Percentiles rank a stretch among this genome's conserved stretches.
Conservation (phyloP, 495 filamentous ascomycete genomes). For the Trichocladium antarcticum region DNA sequence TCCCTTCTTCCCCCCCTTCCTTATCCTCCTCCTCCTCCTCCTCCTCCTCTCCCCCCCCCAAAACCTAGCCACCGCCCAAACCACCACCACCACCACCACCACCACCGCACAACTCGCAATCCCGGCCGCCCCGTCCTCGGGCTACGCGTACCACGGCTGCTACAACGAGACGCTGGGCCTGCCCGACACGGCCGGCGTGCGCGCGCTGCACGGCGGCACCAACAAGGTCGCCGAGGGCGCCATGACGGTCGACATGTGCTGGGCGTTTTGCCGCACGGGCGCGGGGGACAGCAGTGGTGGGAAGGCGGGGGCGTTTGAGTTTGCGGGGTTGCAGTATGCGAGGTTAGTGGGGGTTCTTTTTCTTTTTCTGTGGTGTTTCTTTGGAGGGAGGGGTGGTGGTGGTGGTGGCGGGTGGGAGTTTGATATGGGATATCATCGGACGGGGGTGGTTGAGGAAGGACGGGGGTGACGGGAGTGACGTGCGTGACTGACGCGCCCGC, state of each 20-base stretch:
- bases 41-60: neutral
- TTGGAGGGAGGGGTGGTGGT: neutral
- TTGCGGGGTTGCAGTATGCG: slow-evolving; percentile 40
- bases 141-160: slow-evolving; percentile 38
- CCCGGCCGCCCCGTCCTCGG: neutral
- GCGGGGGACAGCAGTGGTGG: neutral
- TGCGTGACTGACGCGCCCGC: no score
- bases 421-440: no score
- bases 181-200: slow-evolving; percentile 17
- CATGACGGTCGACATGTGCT: slow-evolving; percentile 37
- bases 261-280: slow-evolving; percentile 29
- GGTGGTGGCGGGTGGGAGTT: neutral
- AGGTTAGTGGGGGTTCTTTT: slow-evolving; percentile 22
- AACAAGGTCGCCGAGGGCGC: slow-evolving; percentile 17
- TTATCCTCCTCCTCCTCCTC: neutral
- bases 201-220: slow-evolving; percentile 28
- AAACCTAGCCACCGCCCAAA: neutral
- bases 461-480: neutral
- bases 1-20: neutral
- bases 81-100: neutral
- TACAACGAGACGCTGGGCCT: slow-evolving; percentile 38
- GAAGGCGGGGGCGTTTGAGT: slow-evolving; percentile 17
- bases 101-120: neutral
- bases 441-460: neutral
- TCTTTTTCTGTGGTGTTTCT: neutral